Conservation (phyloP, 306 rosid species). For the Rosa persica region DNA sequence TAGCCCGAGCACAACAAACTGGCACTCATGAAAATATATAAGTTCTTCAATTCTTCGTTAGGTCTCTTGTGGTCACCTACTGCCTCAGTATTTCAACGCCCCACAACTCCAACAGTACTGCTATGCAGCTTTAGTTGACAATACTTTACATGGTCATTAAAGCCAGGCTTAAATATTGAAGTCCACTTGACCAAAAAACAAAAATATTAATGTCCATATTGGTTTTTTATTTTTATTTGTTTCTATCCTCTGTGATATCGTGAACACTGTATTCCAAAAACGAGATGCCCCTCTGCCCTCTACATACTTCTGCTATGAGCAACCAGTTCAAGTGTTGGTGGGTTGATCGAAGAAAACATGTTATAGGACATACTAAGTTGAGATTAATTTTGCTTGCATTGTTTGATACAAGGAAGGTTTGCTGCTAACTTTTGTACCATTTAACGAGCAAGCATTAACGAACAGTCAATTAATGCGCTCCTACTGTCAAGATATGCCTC, state of each 20-base stretch:
- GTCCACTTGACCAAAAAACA: background rate
- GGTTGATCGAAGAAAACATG: background rate
- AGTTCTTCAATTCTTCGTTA: background rate
- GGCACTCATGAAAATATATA: background rate
- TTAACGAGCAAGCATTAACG: constrained; percentile 1
- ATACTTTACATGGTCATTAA: background rate
- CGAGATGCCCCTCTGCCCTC: background rate
- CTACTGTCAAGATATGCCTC: background rate
- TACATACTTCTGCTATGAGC: background rate
- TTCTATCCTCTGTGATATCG: background rate
- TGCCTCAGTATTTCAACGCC: background rate
- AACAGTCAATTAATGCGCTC: background rate
- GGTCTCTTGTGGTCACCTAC: background rate
- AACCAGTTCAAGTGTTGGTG: background rate
- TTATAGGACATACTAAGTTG: background rate
- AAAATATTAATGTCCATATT: background rate
- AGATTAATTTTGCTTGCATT: background rate
- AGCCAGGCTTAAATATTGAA: background rate
- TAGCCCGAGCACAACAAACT: background rate
- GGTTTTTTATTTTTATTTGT: background rate
- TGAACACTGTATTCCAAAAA: background rate
- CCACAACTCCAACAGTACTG: background rate
- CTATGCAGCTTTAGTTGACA: background rate
- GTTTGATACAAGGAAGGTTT: background rate
- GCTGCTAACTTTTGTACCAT: background rate